Evolutionary conservation across 257 asterid genomes (phyloP), one percentile per base, ranked within the genome.

Genomic region (Jaltomata sinuosa): DNA sequence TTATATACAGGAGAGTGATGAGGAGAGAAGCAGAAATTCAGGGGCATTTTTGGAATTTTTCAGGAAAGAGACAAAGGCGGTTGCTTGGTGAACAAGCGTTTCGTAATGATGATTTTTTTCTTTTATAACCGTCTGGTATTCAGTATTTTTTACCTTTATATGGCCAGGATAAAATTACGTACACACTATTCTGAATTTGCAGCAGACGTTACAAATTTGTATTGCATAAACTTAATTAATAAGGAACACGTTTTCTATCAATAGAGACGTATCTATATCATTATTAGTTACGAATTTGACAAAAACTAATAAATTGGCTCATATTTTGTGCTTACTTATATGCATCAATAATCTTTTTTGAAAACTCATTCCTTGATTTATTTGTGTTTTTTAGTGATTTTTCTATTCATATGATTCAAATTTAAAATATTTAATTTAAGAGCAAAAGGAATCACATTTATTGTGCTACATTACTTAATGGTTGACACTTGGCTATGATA

Each of bases 351-450:
- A 52, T 57, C 1, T 22, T 54, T 3, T 10, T 1, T 0, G 2
- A 57, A 57, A 61, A 61, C 10, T 61, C 19, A 61, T 25, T 25
- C 3, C 36, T 57, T n/a, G 65, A 25, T 25, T 8, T 25, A 22
- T 25, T 11, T 57, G 0, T 0, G 11, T 3, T 59, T 22, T 59
- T 4, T 5, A 27, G 2, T 0, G 0, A 1, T 27, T 61, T 61
- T 27, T 12, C 0, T 14, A 49, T 12, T 49, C 7, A 4, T 7
- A 11, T 2, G 0, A 27, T 2, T 27, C 0, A 0, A 3, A 6
- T 1, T 8, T 38, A 38, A 38, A 38, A 61, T 11, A 4, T 27
- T 0, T 25, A 0, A 61, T 12, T n/a, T 25, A 61, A 61, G 0
- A 27, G 36, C 0, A 36, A 61, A 1, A 0, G 29, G 6, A 25